Evolutionary conservation across 176 grass and related monocot species (phyloP).

Genomic region (Urochloa ruziziensis): DNA sequence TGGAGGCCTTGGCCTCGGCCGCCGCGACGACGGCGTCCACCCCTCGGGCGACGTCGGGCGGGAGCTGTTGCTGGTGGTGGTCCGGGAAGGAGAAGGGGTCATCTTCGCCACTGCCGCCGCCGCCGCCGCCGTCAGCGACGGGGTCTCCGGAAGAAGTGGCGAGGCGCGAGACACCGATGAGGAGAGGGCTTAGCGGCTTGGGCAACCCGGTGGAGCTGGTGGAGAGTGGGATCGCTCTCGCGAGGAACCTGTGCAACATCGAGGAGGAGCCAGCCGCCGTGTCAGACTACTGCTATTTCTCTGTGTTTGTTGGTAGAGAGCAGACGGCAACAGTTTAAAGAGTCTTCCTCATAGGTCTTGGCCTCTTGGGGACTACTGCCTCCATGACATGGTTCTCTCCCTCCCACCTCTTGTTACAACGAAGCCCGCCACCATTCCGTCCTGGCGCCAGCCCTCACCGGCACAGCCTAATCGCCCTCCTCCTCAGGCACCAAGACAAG

Average conservation of each 20-base stretch:
- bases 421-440: neutral
- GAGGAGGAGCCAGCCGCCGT: neutral
- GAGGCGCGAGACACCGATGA: neutral
- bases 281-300: neutral
- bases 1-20: slow-evolving; percentile 23
- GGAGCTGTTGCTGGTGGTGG: slow-evolving; percentile 31
- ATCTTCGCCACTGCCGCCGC: slow-evolving; percentile 19
- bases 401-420: neutral
- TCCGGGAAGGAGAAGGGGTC: slow-evolving; percentile 53
- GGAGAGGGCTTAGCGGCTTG: neutral
- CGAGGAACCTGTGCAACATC: slow-evolving; percentile 47
- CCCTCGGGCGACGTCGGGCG: slow-evolving; percentile 23
- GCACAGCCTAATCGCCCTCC: slow-evolving; percentile 22
- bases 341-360: neutral
- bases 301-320: neutral
- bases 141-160: neutral
- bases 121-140: neutral
- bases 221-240: slow-evolving; percentile 1
- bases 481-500: slow-evolving; percentile 34
- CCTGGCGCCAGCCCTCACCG: neutral
- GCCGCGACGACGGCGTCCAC: slow-evolving; percentile 56
- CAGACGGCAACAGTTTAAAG: neutral
- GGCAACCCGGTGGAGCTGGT: neutral
- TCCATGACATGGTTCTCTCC: slow-evolving; percentile 32
- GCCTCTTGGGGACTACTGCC: neutral